phyloP scores from a whole-genome alignment of 768 basidiomycete species.

The Astraeus odoratus region DNA sequence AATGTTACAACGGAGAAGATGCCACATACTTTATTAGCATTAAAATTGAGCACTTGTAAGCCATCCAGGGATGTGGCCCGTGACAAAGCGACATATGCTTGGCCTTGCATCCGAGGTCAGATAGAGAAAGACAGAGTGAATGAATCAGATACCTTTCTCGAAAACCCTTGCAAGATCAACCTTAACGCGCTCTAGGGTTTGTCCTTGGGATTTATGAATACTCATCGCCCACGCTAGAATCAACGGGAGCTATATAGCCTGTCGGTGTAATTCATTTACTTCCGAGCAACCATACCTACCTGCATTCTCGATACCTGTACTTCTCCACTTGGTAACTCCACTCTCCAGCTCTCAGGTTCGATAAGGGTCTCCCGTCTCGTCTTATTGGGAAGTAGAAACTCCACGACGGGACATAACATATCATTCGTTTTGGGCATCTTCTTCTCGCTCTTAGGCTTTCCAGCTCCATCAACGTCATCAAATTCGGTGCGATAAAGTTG shows the following conservation, averaged over 20 bases:
- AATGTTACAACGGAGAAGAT: not conserved
- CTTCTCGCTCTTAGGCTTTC: conserved; percentile 28
- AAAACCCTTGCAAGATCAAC: conserved; percentile 92
- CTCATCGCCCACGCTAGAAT: conserved; percentile 97
- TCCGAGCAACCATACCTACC: conserved; percentile 35
- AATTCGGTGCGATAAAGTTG: conserved; percentile 36
- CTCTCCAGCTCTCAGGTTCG: conserved; percentile 73
- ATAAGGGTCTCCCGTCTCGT: conserved; percentile 50
- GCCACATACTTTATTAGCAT: conserved; percentile 54
- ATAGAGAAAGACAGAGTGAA: not conserved
- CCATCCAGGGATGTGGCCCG: conserved; percentile 84
- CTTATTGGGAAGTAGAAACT: conserved; percentile 61
- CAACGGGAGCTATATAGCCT: conserved; percentile 56
- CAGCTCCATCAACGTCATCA: conserved; percentile 29
- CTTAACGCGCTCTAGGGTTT: conserved; percentile 90
- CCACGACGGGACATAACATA: conserved; percentile 63
- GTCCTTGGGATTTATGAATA: conserved; percentile 97
- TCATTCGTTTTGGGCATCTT: conserved; percentile 22
- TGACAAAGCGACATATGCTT: conserved; percentile 88
- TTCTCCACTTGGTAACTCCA: conserved; percentile 83
- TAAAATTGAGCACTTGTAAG: conserved; percentile 78
- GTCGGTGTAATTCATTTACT: not conserved
- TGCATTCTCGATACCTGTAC: conserved; percentile 74
- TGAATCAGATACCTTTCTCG: conserved; percentile 62
- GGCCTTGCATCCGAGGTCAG: conserved; percentile 40